Evolutionary conservation across 768 basidiomycete genomes (phyloP), one percentile per base, ranked within the genome.

Genomic region (Cystofilobasidium macerans): DNA sequence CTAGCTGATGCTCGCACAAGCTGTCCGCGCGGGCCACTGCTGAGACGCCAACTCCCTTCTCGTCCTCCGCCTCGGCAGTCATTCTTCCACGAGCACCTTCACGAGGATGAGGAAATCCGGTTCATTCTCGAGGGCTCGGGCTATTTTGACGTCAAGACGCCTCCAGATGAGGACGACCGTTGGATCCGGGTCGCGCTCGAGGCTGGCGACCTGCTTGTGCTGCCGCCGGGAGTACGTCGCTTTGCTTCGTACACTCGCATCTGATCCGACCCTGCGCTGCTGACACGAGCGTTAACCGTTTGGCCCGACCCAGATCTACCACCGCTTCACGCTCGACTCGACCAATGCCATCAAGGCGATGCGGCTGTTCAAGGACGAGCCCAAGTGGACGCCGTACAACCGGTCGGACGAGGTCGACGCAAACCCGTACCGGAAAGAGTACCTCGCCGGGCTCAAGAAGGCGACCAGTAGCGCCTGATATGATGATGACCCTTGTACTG

Each of bases 81-180:
- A 20, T 68, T 68, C 61, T 68, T 63, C 22, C 51, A 32, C 70
- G 89, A 88, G 71, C 91, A 95, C 71, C 82, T 97, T 80, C 93
- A 95, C 71, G 90, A 95, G 75, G 92, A 95, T 71, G 92, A 97
- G 72, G 92, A 97, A 77, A 94, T 93, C 72, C 81, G 92, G 11
- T 97, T 88, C 71, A 84, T 93, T 71, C 80, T 90, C 45, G 79
- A 81, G 0, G 93, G 93, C n/a, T 84, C 83, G 53, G 92, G 90
- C 0, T 98, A 84, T 80, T 97, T 95, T 73, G 93, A 97, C 71
- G 83, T 97, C 65, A 89, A 67, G 87, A 89, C 73, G 78, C 81
- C 9, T 79, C 79, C 82, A 26, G 35, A 62, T 26, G 62, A 40
- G 26, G 64, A 65, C 1, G 82, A 89, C 68, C 76, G 77, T 8